These are phyloP conservation scores for Aspergillus funiculosus DNA, from an alignment of 495 filamentous ascomycete genomes.

Conservation along the genomic window DNA sequence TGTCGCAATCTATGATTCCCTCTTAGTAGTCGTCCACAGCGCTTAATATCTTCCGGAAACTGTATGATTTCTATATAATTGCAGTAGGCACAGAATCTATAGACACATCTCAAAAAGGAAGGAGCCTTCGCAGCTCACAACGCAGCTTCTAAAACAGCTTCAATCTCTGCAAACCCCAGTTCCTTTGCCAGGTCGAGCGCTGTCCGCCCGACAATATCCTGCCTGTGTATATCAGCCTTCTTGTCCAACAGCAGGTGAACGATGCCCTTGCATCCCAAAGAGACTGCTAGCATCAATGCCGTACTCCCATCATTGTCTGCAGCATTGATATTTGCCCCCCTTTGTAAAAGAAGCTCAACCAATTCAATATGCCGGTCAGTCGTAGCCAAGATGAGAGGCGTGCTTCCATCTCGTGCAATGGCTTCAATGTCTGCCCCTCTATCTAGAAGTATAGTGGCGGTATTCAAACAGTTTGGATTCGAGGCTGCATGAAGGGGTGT, in stretches of 20 bases:
- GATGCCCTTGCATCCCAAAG: not conserved
- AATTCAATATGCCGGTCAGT: conserved; percentile 1
- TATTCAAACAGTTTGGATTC: conserved; percentile 5
- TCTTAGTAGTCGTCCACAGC: too few relatives aligned
- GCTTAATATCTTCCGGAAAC: too few relatives aligned
- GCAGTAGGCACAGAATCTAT: too few relatives aligned
- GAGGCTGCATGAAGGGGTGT: conserved; percentile 16
- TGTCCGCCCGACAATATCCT: not conserved
- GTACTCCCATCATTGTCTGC: conserved; percentile 13
- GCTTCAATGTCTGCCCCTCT: conserved; percentile 15
- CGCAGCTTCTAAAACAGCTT: not conserved
- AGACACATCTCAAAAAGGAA: too few relatives aligned
- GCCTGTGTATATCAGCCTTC: not conserved
- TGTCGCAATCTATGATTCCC: too few relatives aligned
- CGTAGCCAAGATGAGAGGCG: conserved; percentile 2
- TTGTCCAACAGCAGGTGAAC: not conserved
- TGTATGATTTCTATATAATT: too few relatives aligned
- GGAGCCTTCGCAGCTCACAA: not conserved
- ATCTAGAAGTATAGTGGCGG: conserved; percentile 13
- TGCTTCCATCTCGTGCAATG: not conserved
- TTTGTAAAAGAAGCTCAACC: conserved; percentile 21
- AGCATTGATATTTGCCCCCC: conserved; percentile 20
- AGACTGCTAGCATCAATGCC: conserved; percentile 6
- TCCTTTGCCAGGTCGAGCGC: not conserved
- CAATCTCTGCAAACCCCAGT: not conserved